These are phyloP conservation scores for Naganishia antarctica DNA, from an alignment of 768 basidiomycete genomes.

Conservation along the genomic window DNA sequence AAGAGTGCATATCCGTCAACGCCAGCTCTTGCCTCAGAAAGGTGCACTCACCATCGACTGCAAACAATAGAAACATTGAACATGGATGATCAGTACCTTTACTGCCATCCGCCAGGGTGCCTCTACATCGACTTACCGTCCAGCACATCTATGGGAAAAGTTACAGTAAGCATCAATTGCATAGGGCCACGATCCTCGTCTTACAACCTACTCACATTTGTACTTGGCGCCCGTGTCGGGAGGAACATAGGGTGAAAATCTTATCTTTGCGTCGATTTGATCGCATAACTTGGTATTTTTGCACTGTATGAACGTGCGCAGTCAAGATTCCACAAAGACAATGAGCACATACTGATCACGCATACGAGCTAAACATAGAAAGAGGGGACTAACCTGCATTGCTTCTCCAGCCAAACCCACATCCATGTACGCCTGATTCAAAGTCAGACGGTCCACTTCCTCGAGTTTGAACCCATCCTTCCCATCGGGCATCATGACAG, in stretches of 20 bases:
- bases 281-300: slow-evolving; percentile 52
- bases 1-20: too few species aligned
- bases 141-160: background rate
- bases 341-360: too few species aligned
- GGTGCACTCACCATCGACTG: slow-evolving; percentile 8
- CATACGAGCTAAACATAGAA: too few species aligned
- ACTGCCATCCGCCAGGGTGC: background rate
- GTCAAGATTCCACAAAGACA: too few species aligned
- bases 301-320: slow-evolving; percentile 45
- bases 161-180: background rate
- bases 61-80: too few species aligned
- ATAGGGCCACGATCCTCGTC: background rate
- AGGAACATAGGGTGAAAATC: slow-evolving; percentile 54
- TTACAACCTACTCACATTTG: slow-evolving; percentile 54
- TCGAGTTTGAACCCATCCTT: slow-evolving; percentile 36
- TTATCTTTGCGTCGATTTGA: slow-evolving; percentile 54
- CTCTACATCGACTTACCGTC: background rate
- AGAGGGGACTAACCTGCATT: slow-evolving; percentile 39
- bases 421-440: slow-evolving; percentile 61
- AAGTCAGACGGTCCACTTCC: slow-evolving; percentile 33
- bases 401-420: slow-evolving; percentile 58
- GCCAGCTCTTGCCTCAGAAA: too few species aligned
- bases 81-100: background rate
- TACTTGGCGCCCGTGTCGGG: slow-evolving; percentile 57
- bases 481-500: slow-evolving; percentile 46